A percentile compares a stretch with the other conserved stretches of the same genome.
Conservation (phyloP, 1,284 basidiomycete genomes). For the Puccinia brachypodii region DNA sequence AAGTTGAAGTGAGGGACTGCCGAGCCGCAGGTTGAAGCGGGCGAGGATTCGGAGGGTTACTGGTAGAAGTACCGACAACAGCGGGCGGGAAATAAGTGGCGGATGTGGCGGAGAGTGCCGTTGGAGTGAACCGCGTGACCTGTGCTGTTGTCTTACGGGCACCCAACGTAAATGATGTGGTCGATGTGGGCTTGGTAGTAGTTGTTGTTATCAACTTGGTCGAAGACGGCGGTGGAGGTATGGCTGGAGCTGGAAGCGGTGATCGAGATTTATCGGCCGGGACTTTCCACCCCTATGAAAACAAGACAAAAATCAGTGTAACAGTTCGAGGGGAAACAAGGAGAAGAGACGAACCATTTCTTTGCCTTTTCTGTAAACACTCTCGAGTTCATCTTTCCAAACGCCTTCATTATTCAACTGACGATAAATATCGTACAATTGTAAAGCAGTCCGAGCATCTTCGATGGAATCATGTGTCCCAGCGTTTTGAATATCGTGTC, state of each 20-base stretch:
- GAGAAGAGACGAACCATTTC: slow-evolving; percentile 35
- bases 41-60: background rate
- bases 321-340: background rate
- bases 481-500: slow-evolving; percentile 86
- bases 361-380: slow-evolving; percentile 63
- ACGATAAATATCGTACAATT: slow-evolving; percentile 80
- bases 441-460: slow-evolving; percentile 84
- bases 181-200: background rate
- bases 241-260: slow-evolving; percentile 2
- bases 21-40: slow-evolving; percentile 19
- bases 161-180: background rate
- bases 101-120: slow-evolving; percentile 18
- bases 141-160: background rate
- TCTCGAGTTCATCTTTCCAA: slow-evolving; percentile 85
- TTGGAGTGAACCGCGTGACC: background rate
- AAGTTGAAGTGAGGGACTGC: background rate
- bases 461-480: slow-evolving; percentile 85
- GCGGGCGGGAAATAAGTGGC: slow-evolving; percentile 13
- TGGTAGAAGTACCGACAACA: background rate
- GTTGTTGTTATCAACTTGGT: no score
- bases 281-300: slow-evolving; percentile 29
- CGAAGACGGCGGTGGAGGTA: slow-evolving; percentile 7
- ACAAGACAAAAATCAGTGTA: background rate
- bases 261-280: slow-evolving; percentile 33
- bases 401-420: slow-evolving; percentile 72